These are phyloP conservation scores for Penicillium simplicissimum DNA, from an alignment of 495 filamentous ascomycete species.

Conservation along the genomic window DNA sequence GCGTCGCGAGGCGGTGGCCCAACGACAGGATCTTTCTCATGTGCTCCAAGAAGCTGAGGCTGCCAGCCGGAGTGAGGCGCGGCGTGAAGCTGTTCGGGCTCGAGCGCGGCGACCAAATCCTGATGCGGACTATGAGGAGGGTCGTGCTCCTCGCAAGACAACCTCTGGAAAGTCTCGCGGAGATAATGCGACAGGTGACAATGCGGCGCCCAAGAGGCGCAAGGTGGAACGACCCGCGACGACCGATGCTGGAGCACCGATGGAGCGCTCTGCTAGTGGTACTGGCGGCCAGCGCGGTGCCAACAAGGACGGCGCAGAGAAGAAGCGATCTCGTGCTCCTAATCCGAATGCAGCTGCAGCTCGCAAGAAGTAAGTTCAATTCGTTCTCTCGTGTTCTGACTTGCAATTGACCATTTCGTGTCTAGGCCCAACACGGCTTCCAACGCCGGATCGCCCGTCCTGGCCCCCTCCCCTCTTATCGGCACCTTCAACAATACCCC, in stretches of 20 bases:
- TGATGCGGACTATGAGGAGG: conserved; percentile 80
- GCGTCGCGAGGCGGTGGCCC: conserved; percentile 72
- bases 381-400: neutral
- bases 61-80: conserved; percentile 72
- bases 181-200: conserved; percentile 49
- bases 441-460: conserved; percentile 62
- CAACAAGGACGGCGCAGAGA: conserved; percentile 65
- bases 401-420: conserved; percentile 12
- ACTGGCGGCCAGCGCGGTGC: conserved; percentile 44
- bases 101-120: conserved; percentile 68
- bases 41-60: conserved; percentile 77
- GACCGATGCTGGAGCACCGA: conserved; percentile 53
- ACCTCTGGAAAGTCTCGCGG: conserved; percentile 60
- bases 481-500: conserved; percentile 56
- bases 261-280: conserved; percentile 72
- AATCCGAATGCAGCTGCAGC: conserved; percentile 55
- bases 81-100: conserved; percentile 75
- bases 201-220: conserved; percentile 63
- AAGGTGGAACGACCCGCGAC: conserved; percentile 68
- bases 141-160: conserved; percentile 56
- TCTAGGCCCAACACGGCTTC: conserved; percentile 52
- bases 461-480: conserved; percentile 71
- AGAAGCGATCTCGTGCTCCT: conserved; percentile 69
- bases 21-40: conserved; percentile 54
- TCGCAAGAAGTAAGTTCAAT: conserved; percentile 66